A percentile compares a stretch with the other conserved stretches of the same genome.
These are phyloP conservation scores for Chaetomium cochliodes DNA, from an alignment of 495 filamentous ascomycete genomes.

Conservation along the genomic window DNA sequence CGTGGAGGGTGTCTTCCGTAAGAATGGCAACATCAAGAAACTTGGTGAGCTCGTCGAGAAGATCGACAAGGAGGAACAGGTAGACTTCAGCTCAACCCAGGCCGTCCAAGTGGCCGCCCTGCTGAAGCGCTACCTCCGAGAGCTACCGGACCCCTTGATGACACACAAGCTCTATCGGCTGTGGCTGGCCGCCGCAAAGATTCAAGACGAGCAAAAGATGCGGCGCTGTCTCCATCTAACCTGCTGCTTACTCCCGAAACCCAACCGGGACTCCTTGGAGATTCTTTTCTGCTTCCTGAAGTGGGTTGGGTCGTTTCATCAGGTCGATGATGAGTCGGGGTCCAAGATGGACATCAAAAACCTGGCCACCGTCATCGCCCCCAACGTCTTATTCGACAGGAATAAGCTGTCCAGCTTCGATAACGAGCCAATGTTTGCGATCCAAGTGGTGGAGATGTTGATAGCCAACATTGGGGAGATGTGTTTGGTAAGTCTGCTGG, in stretches of 20 bases:
- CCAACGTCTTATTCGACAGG: conserved; percentile 84
- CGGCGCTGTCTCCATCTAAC: conserved; percentile 83
- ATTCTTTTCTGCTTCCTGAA: conserved; percentile 95
- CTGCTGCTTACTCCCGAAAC: conserved; percentile 90
- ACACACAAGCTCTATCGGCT: conserved; percentile 92
- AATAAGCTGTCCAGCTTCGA: conserved; percentile 64
- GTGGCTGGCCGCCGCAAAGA: conserved; percentile 86
- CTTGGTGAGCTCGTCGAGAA: conserved; percentile 78
- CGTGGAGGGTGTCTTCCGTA: conserved; percentile 97
- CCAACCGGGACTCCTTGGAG: conserved; percentile 91
- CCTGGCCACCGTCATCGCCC: conserved; percentile 95
- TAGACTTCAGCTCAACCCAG: conserved; percentile 78
- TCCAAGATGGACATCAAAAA: conserved; percentile 99
- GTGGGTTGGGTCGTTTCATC: conserved; percentile 95
- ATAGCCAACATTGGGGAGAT: conserved; percentile 94
- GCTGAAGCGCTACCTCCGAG: conserved; percentile 91
- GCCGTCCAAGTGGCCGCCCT: conserved; percentile 93
- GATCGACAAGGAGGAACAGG: conserved; percentile 76
- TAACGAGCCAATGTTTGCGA: conserved; percentile 82
- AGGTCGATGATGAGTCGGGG: conserved; percentile 86
- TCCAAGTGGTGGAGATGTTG: conserved; percentile 83
- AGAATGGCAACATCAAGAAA: conserved; percentile 95
- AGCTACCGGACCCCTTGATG: conserved; percentile 90
- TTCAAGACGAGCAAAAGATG: conserved; percentile 78
- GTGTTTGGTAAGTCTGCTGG: conserved; percentile 71